phyloP scores from a whole-genome alignment of 2,329 filamentous ascomycete genomes.

The Diaporthe caulivora region DNA sequence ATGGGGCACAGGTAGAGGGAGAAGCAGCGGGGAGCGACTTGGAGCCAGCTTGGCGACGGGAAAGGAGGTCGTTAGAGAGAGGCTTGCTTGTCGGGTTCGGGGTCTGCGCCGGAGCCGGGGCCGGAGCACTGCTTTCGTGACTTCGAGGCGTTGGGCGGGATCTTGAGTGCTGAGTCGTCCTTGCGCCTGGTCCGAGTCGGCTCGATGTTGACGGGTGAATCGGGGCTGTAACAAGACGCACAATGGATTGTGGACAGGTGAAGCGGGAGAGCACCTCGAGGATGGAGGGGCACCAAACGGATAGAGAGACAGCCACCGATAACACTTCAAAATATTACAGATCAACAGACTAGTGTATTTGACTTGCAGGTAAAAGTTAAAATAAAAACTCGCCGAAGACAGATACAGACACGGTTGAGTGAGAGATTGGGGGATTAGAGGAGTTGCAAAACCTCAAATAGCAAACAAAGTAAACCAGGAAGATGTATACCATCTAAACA shows the following conservation, averaged over 20 bases:
- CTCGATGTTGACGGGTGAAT: constrained; percentile 4
- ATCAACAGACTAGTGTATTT: not conserved
- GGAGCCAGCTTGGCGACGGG: constrained; percentile 46
- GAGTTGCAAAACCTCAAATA: constrained; percentile 2
- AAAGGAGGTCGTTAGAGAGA: not conserved
- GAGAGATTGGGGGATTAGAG: not conserved
- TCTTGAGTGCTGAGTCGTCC: too few relatives aligned
- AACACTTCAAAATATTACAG: constrained; percentile 25
- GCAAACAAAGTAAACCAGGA: not conserved
- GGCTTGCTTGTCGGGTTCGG: constrained; percentile 20
- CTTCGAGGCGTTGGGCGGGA: not conserved
- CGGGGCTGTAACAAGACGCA: not conserved
- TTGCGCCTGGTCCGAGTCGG: not conserved
- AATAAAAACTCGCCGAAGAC: not conserved
- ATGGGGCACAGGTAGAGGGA: constrained; percentile 38
- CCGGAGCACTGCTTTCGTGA: constrained; percentile 3
- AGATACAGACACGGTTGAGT: not conserved
- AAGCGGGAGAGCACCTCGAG: constrained; percentile 37
- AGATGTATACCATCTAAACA: not conserved
- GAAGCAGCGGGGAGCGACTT: constrained; percentile 41
- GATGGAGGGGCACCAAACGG: constrained; percentile 6
- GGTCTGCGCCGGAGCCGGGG: constrained; percentile 4
- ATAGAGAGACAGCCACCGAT: not conserved
- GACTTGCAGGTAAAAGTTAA: not conserved
- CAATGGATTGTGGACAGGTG: not conserved